Conservation (phyloP, 257 asterid species). For the Vinca minor region DNA sequence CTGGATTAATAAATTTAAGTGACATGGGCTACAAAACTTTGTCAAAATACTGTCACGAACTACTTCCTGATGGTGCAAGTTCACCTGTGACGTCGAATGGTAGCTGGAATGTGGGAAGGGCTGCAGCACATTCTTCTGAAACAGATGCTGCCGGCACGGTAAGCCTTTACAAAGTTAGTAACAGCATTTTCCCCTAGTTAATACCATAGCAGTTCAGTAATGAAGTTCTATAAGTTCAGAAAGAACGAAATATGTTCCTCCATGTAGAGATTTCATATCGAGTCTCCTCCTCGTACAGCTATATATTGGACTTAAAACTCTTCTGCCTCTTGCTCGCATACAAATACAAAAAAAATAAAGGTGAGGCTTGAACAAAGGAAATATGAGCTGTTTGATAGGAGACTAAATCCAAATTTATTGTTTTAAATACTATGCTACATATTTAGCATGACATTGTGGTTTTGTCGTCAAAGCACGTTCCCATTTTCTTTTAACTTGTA, state of each 20-base stretch:
- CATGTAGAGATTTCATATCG: neutral
- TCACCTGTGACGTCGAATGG: slow-evolving; percentile 31
- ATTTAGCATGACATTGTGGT: neutral
- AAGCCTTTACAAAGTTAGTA: slow-evolving; percentile 14
- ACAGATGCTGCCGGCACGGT: slow-evolving; percentile 42
- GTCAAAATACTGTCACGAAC: slow-evolving; percentile 42
- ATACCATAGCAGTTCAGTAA: neutral
- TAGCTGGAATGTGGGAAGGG: slow-evolving; percentile 37
- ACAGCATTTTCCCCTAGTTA: neutral
- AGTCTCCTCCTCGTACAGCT: neutral
- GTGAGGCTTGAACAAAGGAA: neutral
- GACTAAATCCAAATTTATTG: neutral
- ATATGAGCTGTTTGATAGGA: neutral
- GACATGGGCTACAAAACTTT: slow-evolving; percentile 42
- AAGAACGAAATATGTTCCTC: neutral
- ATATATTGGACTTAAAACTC: neutral
- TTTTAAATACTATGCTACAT: neutral
- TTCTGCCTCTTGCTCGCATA: neutral
- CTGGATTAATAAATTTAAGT: slow-evolving; percentile 43
- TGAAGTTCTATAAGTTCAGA: neutral
- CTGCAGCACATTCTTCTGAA: slow-evolving; percentile 29
- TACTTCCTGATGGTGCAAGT: slow-evolving; percentile 39
- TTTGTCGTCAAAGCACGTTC: neutral
- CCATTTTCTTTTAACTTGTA: neutral
- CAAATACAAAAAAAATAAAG: neutral